Conservation (phyloP, 305 asterid species). For the Solanum aculeatissimum region DNA sequence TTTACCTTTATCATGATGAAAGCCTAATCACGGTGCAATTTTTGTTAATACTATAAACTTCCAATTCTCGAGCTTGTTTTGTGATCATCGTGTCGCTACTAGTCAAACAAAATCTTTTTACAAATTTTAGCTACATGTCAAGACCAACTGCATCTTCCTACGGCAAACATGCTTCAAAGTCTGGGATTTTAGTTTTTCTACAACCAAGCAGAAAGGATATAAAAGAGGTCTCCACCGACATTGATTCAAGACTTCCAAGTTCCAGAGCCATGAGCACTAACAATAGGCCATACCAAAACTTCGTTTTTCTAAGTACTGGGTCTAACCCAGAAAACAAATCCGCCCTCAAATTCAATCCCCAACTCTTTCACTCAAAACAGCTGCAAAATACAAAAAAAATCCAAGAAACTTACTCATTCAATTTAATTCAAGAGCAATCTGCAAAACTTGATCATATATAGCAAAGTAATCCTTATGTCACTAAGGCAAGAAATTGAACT, state of each 20-base stretch:
- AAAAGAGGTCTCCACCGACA: no score
- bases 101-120: no score
- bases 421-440: background rate
- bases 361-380: background rate
- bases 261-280: background rate
- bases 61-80: background rate
- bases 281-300: background rate
- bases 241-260: background rate
- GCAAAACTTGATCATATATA: background rate
- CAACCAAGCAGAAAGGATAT: background rate
- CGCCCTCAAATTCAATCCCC: background rate
- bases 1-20: background rate
- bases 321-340: background rate
- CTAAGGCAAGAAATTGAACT: background rate
- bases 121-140: background rate
- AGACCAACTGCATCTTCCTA: background rate
- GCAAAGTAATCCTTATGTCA: background rate
- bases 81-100: background rate
- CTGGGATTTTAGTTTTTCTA: background rate
- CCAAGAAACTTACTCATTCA: background rate
- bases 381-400: background rate
- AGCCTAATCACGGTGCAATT: background rate
- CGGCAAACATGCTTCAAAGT: background rate
- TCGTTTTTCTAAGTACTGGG: background rate
- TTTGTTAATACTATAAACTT: no score